Percentiles rank a stretch among this genome's conserved stretches.
Evolutionary conservation across 169 alveolate species (phyloP).

Genomic region (Blepharisma undulans): DNA sequence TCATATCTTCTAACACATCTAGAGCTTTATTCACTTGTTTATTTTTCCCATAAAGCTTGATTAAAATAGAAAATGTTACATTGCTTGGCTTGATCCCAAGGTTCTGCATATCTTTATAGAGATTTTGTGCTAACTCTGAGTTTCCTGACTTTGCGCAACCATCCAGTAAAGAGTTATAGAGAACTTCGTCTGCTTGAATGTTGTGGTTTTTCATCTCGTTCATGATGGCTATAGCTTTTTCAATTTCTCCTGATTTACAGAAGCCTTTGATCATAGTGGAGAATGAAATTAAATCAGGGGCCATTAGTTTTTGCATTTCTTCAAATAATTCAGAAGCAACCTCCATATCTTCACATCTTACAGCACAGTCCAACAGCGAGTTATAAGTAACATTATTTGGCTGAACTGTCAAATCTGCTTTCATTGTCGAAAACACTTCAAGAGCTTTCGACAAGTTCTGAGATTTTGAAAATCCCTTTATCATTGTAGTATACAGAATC

Average conservation of each 20-base stretch:
- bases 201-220: slow-evolving; percentile 76
- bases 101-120: slow-evolving; percentile 83
- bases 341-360: slow-evolving; percentile 83
- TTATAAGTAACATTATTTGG: slow-evolving; percentile 62
- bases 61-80: slow-evolving; percentile 84
- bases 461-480: slow-evolving; percentile 79
- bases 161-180: slow-evolving; percentile 93
- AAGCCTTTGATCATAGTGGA: slow-evolving; percentile 93
- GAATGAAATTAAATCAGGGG: slow-evolving; percentile 93
- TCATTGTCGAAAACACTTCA: slow-evolving; percentile 76
- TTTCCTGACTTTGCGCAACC: slow-evolving; percentile 90
- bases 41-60: slow-evolving; percentile 82
- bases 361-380: slow-evolving; percentile 82
- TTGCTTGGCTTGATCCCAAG: slow-evolving; percentile 80
- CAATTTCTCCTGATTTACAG: slow-evolving; percentile 89
- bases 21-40: slow-evolving; percentile 68
- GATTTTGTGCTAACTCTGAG: slow-evolving; percentile 23
- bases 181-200: slow-evolving; percentile 92
- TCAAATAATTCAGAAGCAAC: slow-evolving; percentile 83
- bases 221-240: slow-evolving; percentile 78
- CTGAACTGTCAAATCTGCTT: slow-evolving; percentile 48
- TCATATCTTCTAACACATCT: slow-evolving; percentile 38
- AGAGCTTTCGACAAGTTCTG: slow-evolving; percentile 71
- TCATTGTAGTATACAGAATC: slow-evolving; percentile 80
- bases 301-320: slow-evolving; percentile 82